Conservation (phyloP, 805 yeast genomes). For the Kregervanrija delftensis region DNA sequence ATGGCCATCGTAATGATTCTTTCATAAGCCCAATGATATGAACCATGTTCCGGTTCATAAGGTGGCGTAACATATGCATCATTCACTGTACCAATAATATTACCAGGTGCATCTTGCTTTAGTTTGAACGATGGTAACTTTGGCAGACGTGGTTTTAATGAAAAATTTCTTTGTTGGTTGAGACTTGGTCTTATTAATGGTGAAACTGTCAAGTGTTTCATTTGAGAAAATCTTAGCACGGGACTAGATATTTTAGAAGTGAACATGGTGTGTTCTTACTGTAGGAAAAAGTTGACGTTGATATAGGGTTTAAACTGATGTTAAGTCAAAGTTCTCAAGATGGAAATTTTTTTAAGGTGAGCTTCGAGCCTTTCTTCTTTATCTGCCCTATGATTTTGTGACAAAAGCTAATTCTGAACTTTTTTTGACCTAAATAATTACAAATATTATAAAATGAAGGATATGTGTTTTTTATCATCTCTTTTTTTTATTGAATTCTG, state of each 20-base stretch:
- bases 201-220: background rate
- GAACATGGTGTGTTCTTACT: background rate
- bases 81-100: conserved; percentile 87
- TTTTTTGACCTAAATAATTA: no score
- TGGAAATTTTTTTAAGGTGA: no score
- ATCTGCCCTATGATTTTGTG: no score
- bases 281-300: no score
- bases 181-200: background rate
- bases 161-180: conserved; percentile 7
- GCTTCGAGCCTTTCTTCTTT: no score
- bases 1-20: conserved; percentile 60
- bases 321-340: no score
- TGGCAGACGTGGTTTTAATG: conserved; percentile 20
- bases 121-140: conserved; percentile 34
- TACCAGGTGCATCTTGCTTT: conserved; percentile 81
- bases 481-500: no score
- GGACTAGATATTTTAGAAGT: conserved; percentile 5
- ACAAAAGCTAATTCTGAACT: no score
- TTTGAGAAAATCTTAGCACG: background rate
- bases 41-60: conserved; percentile 63
- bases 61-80: conserved; percentile 74
- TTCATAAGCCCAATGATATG: conserved; percentile 93
- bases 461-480: no score
- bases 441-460: no score
- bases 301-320: no score